These are phyloP conservation scores for Mesotaenium endlicherianum DNA, from an alignment of 139 green algal species.

Conservation along the genomic window DNA sequence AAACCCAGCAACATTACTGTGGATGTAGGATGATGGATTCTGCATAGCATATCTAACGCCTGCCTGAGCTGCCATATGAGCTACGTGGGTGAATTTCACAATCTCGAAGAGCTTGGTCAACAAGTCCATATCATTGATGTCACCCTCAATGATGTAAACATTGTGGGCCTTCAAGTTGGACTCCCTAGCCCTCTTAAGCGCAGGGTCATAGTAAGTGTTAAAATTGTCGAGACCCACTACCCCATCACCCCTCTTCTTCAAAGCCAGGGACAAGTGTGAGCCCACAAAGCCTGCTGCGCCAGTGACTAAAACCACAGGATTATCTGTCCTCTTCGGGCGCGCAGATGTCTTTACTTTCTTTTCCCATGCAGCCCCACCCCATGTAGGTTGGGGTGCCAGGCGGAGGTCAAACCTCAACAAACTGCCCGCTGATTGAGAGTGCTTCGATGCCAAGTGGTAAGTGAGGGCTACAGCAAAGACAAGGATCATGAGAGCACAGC, in stretches of 20 bases:
- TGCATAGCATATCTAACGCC: slow-evolving; percentile 73
- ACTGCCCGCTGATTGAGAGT: too few species aligned
- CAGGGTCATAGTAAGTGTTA: slow-evolving; percentile 76
- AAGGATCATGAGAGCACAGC: too few species aligned
- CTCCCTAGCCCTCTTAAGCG: slow-evolving; percentile 67
- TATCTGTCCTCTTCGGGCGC: background rate
- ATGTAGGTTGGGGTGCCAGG: too few species aligned
- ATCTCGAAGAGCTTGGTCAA: slow-evolving; percentile 63
- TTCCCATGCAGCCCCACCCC: slow-evolving; percentile 4
- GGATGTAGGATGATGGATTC: slow-evolving; percentile 72
- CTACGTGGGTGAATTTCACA: slow-evolving; percentile 71
- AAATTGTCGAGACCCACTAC: slow-evolving; percentile 85
- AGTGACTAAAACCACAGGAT: slow-evolving; percentile 35
- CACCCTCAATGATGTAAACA: slow-evolving; percentile 58
- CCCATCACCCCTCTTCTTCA: slow-evolving; percentile 56
- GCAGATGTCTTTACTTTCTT: slow-evolving; percentile 6
- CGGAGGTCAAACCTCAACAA: too few species aligned
- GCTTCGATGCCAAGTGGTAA: too few species aligned
- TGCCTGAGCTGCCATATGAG: slow-evolving; percentile 76
- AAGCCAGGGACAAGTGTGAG: slow-evolving; percentile 56
- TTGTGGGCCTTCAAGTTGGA: slow-evolving; percentile 34
- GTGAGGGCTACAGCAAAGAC: too few species aligned
- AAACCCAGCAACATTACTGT: slow-evolving; percentile 70
- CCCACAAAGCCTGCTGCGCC: slow-evolving; percentile 70
- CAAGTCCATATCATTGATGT: slow-evolving; percentile 65